These are phyloP conservation scores for Castanea mollissima DNA, from an alignment of 306 rosid genomes.

Conservation along the genomic window DNA sequence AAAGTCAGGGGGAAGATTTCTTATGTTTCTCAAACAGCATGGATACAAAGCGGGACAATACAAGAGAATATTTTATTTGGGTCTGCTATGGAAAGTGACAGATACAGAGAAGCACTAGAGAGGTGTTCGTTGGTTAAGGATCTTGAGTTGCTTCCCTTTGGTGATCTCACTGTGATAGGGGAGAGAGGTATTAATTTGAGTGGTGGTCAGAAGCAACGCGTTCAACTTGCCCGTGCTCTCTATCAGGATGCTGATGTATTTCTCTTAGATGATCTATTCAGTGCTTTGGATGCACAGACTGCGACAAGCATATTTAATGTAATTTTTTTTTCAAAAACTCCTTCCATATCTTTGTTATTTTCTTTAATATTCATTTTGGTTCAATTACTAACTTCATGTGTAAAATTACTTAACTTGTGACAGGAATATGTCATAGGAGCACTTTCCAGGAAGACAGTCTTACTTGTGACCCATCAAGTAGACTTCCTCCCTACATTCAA, in stretches of 20 bases:
- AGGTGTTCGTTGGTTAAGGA: conserved; percentile 50
- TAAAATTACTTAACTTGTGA: neutral
- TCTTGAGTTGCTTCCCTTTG: conserved; percentile 51
- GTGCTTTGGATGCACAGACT: conserved; percentile 70
- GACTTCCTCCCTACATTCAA: conserved; percentile 57
- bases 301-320: conserved; percentile 50
- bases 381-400: neutral
- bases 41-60: conserved; percentile 59
- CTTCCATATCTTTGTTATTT: neutral
- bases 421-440: conserved; percentile 58
- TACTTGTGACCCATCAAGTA: conserved; percentile 65
- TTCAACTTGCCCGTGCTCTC: conserved; percentile 59
- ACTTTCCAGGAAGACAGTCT: conserved; percentile 44
- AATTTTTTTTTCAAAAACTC: neutral
- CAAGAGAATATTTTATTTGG: conserved; percentile 54
- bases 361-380: neutral
- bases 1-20: conserved; percentile 43
- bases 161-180: conserved; percentile 53
- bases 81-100: conserved; percentile 35
- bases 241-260: conserved; percentile 52
- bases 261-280: conserved; percentile 63
- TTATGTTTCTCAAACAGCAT: conserved; percentile 62
- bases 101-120: conserved; percentile 43
- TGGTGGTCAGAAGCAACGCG: conserved; percentile 51
- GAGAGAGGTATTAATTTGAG: conserved; percentile 61